A percentile compares a stretch with the other conserved stretches of the same genome.
These are phyloP conservation scores for Rubia occidens DNA, from an alignment of 305 asterid species.

Conservation along the genomic window DNA sequence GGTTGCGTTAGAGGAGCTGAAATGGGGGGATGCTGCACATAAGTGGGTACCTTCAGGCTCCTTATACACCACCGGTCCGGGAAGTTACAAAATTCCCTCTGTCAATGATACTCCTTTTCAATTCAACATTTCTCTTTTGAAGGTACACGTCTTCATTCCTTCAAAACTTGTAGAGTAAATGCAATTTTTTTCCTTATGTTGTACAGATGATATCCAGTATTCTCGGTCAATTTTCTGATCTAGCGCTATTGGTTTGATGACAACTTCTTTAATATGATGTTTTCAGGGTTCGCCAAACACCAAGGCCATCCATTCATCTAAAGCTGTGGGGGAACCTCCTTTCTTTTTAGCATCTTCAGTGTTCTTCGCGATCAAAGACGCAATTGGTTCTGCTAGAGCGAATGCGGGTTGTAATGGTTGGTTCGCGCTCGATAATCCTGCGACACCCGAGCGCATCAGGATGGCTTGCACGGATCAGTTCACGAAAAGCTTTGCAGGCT, in stretches of 20 bases:
- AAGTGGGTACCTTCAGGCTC: slow-evolving; percentile 75
- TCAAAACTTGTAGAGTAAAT: background rate
- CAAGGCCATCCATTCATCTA: slow-evolving; percentile 84
- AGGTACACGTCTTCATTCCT: slow-evolving; percentile 40
- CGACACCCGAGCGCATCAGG: slow-evolving; percentile 90
- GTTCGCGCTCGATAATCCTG: slow-evolving; percentile 87
- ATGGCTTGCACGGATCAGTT: slow-evolving; percentile 82
- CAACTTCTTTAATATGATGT: background rate
- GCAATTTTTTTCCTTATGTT: background rate
- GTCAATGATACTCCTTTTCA: slow-evolving; percentile 72
- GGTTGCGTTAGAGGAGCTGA: slow-evolving; percentile 88
- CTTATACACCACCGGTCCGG: slow-evolving; percentile 76
- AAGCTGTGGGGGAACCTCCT: slow-evolving; percentile 98
- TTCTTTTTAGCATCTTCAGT: slow-evolving; percentile 79
- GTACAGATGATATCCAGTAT: background rate
- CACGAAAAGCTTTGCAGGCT: slow-evolving; percentile 34
- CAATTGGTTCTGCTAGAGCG: slow-evolving; percentile 65
- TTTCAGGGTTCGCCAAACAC: slow-evolving; percentile 69
- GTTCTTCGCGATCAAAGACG: slow-evolving; percentile 81
- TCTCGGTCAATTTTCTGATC: background rate
- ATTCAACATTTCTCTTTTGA: slow-evolving; percentile 70
- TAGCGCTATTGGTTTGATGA: background rate
- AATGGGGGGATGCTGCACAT: slow-evolving; percentile 92
- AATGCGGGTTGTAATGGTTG: slow-evolving; percentile 63
- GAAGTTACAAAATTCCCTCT: slow-evolving; percentile 86